A percentile compares a stretch with the other conserved stretches of the same genome.
phyloP scores from a whole-genome alignment of 164 flowering plant genomes.

The Aristolochia contorta region DNA sequence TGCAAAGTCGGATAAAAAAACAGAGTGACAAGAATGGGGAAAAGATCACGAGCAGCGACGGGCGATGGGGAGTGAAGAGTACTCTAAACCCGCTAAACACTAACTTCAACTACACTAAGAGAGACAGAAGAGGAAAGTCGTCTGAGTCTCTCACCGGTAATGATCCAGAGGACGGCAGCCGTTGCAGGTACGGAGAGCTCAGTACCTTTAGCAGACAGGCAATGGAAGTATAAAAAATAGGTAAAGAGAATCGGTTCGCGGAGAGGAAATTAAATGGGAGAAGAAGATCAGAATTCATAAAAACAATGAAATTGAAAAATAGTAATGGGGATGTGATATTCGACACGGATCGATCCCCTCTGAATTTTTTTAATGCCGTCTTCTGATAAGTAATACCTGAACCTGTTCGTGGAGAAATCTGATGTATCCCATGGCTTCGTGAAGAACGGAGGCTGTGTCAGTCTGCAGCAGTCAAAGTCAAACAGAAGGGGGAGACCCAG shows the following conservation, averaged over 20 bases:
- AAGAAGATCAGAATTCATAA: not conserved
- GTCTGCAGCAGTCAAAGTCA: constrained; percentile 45
- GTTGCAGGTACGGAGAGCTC: constrained; percentile 59
- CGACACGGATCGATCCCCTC: too few relatives aligned
- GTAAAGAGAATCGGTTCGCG: not conserved
- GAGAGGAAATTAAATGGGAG: not conserved
- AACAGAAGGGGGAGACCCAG: not conserved
- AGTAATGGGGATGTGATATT: too few relatives aligned
- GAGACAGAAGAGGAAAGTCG: not conserved
- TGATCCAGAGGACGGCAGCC: constrained; percentile 19
- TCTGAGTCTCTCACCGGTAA: constrained; percentile 3
- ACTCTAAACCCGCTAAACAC: too few relatives aligned
- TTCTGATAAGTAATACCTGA: constrained; percentile 22
- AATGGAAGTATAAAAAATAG: too few relatives aligned
- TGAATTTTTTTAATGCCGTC: not conserved
- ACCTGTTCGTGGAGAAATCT: constrained; percentile 86
- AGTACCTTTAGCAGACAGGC: constrained; percentile 20
- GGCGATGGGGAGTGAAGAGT: too few relatives aligned
- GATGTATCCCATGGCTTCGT: constrained; percentile 87
- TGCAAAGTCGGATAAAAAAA: not conserved
- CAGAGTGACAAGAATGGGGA: not conserved
- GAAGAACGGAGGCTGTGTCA: constrained; percentile 89
- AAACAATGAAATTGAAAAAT: not conserved
- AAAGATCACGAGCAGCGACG: too few relatives aligned
- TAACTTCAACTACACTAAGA: too few relatives aligned